These are phyloP conservation scores for Mortierella sp. DNA, from an alignment of 371 early-diverging fungal species.

Conservation along the genomic window DNA sequence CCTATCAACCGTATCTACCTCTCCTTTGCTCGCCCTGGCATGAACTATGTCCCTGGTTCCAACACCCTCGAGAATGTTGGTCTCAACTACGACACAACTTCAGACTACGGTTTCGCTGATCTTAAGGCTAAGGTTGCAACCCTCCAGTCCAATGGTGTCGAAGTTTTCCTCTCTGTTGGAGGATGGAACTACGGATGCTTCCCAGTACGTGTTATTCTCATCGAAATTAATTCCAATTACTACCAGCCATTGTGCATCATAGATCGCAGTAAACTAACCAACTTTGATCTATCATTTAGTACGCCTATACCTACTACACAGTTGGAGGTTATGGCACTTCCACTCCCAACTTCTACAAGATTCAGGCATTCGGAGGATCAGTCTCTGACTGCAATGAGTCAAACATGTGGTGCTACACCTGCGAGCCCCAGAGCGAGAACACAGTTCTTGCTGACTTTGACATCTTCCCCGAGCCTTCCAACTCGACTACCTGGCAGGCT, in stretches of 20 bases:
- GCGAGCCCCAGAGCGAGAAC: slow-evolving; percentile 49
- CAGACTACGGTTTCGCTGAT: slow-evolving; percentile 53
- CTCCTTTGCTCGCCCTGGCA: slow-evolving; percentile 52
- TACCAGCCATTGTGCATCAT: background rate
- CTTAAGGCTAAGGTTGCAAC: slow-evolving; percentile 41
- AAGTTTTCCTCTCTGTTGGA: slow-evolving; percentile 53
- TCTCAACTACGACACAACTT: slow-evolving; percentile 38
- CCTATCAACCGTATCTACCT: slow-evolving; percentile 56
- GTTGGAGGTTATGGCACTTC: slow-evolving; percentile 55
- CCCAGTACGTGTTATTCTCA: slow-evolving; percentile 30
- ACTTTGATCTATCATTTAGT: slow-evolving; percentile 27
- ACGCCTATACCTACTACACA: slow-evolving; percentile 49
- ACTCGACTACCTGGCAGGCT: slow-evolving; percentile 47
- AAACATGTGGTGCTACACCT: slow-evolving; percentile 58
- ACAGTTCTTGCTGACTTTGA: slow-evolving; percentile 51
- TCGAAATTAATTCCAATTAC: background rate
- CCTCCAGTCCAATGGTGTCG: slow-evolving; percentile 44
- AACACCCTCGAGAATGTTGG: slow-evolving; percentile 53
- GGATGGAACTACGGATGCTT: slow-evolving; percentile 58
- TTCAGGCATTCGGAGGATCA: slow-evolving; percentile 41
- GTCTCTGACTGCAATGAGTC: slow-evolving; percentile 41
- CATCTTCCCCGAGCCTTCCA: slow-evolving; percentile 56
- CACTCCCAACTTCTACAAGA: slow-evolving; percentile 58
- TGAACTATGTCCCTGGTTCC: slow-evolving; percentile 54
- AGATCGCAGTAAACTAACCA: background rate